A percentile compares a stretch with the other conserved stretches of the same genome.
phyloP scores from a whole-genome alignment of 108 stramenopile species.

The Chaetoceros tenuissimus region DNA sequence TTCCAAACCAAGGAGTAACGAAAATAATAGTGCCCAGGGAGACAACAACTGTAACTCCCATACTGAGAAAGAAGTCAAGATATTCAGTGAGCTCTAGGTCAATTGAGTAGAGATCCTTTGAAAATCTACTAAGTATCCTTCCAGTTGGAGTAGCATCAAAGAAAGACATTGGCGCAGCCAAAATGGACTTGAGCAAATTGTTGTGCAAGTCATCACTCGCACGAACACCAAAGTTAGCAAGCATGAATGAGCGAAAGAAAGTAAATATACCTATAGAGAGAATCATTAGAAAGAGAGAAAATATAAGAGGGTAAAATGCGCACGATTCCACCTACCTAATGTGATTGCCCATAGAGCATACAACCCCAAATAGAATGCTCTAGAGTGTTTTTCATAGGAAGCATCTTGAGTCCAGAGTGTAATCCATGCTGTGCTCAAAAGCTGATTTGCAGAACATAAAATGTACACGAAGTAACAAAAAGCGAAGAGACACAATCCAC shows the following conservation, averaged over 20 bases:
- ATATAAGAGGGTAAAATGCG: too few species aligned
- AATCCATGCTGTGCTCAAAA: conserved; percentile 40
- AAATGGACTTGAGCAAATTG: conserved; percentile 43
- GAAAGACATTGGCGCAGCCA: conserved; percentile 80
- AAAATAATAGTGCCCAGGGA: conserved; percentile 33
- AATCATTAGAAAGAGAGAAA: conserved; percentile 15
- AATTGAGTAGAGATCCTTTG: conserved; percentile 64
- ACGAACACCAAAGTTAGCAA: conserved; percentile 53
- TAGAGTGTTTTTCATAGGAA: conserved; percentile 28
- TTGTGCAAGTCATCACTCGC: conserved; percentile 49
- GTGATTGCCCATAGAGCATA: conserved; percentile 24
- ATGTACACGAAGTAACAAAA: conserved; percentile 41
- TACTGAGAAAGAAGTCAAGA: conserved; percentile 19
- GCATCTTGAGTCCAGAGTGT: conserved; percentile 63
- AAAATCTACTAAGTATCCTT: conserved; percentile 76
- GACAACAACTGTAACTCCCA: conserved; percentile 22
- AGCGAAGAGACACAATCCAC: conserved; percentile 37
- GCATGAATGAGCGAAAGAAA: conserved; percentile 40
- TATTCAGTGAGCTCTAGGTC: conserved; percentile 46
- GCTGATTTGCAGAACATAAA: conserved; percentile 34
- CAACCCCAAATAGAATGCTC: conserved; percentile 29
- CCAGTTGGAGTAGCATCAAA: conserved; percentile 93
- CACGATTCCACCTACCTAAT: conserved; percentile 25
- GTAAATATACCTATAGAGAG: conserved; percentile 35
- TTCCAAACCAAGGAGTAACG: conserved; percentile 37